phyloP scores from a whole-genome alignment of 2,329 filamentous ascomycete genomes.

The Arthrinium puccinioides region DNA sequence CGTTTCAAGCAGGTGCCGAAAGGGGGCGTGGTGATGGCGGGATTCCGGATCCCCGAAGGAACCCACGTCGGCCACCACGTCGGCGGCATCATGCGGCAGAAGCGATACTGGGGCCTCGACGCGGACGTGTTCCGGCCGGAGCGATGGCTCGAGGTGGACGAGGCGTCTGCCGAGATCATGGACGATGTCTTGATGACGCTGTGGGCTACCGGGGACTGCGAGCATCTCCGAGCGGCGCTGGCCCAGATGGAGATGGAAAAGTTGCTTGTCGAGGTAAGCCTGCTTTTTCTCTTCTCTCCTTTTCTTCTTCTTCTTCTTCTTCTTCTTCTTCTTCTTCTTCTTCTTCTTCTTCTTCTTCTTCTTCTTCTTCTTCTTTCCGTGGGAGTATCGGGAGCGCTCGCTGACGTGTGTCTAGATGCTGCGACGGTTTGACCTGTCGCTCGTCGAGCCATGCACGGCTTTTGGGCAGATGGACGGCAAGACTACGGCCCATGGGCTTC shows the following conservation, averaged over 20 bases:
- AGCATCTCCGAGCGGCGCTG: constrained; percentile 31
- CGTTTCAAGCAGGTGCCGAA: constrained; percentile 21
- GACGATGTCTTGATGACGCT: constrained; percentile 26
- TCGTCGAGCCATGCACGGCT: constrained; percentile 8
- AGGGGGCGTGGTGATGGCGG: constrained; percentile 15
- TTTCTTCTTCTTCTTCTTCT: neutral
- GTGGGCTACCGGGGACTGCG: constrained; percentile 26
- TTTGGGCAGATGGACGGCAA: no score
- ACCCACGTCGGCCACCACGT: constrained; percentile 30
- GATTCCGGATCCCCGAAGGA: constrained; percentile 29
- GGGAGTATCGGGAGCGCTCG: no score
- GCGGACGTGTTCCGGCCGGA: constrained; percentile 31
- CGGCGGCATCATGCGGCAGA: constrained; percentile 27
- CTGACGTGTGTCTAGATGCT: neutral
- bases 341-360: neutral
- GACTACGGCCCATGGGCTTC: no score
- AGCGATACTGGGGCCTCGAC: constrained; percentile 24
- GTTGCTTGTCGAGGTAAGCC: constrained; percentile 29
- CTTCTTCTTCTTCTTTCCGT: neutral
- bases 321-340: neutral
- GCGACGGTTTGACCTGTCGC: constrained; percentile 12
- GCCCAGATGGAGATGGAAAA: constrained; percentile 35
- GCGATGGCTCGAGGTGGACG: constrained; percentile 31
- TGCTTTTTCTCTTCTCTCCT: neutral
- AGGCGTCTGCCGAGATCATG: constrained; percentile 20